Conservation (phyloP, 495 filamentous ascomycete species). For the Xeromyces bisporus region DNA sequence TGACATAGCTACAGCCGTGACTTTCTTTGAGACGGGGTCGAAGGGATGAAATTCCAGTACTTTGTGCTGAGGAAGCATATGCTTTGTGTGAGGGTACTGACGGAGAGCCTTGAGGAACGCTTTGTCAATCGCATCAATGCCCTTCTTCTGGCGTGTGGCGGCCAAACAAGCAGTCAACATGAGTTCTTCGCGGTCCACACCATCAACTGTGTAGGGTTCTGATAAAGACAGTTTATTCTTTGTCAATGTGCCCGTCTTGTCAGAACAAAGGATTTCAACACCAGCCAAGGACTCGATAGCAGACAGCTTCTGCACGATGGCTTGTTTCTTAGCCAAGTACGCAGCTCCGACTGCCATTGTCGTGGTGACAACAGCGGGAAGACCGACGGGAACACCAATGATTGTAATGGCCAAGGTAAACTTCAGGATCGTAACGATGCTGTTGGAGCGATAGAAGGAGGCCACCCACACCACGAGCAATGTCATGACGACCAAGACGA, state of each 20-base stretch:
- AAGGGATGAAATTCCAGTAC: constrained; percentile 74
- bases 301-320: constrained; percentile 85
- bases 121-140: constrained; percentile 89
- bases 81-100: constrained; percentile 63
- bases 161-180: constrained; percentile 86
- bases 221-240: constrained; percentile 81
- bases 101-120: constrained; percentile 75
- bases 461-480: constrained; percentile 71
- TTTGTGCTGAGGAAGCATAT: constrained; percentile 56
- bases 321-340: constrained; percentile 78
- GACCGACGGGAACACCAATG: constrained; percentile 87
- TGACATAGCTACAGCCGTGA: constrained; percentile 67
- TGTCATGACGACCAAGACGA: constrained; percentile 65
- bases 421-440: constrained; percentile 56
- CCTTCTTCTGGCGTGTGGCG: constrained; percentile 84
- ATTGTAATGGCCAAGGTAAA: constrained; percentile 77
- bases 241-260: constrained; percentile 78
- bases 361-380: constrained; percentile 86
- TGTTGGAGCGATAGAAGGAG: constrained; percentile 71
- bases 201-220: constrained; percentile 67
- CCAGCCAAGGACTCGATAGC: constrained; percentile 89
- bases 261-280: constrained; percentile 88
- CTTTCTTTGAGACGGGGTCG: constrained; percentile 89
- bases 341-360: constrained; percentile 92
- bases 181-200: constrained; percentile 65